Conservation (phyloP, 345 rosid species). For the Eucalyptus coolabah region DNA sequence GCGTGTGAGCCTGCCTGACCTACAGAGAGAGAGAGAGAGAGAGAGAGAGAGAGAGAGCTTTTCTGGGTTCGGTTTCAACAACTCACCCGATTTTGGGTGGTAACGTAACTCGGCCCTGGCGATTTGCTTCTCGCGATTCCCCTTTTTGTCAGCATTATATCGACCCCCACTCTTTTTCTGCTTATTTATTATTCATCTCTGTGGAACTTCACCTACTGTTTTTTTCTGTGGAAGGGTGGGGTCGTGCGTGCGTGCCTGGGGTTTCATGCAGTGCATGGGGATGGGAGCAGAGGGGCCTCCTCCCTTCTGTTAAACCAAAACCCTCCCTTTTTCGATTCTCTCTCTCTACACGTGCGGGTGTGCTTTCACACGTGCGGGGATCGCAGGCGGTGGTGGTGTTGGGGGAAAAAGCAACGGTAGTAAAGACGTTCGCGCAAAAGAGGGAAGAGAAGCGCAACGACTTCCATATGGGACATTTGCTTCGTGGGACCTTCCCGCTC, state of each 20-base stretch:
- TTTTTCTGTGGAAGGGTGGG: not conserved
- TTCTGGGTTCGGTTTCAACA: not conserved
- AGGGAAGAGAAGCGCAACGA: not conserved
- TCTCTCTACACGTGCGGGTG: not conserved
- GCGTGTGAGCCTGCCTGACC: not conserved
- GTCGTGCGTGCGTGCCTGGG: not conserved
- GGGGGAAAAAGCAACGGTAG: not conserved
- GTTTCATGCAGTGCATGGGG: not conserved
- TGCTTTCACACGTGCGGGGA: not conserved
- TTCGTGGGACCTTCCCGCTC: not conserved
- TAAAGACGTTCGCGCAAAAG: not conserved
- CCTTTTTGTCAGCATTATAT: not conserved
- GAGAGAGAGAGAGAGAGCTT: not conserved
- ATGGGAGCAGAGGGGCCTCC: not conserved
- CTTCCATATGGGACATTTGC: not conserved
- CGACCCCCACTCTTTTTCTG: not conserved
- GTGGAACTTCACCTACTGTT: not conserved
- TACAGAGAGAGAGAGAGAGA: not conserved
- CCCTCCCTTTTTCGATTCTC: not conserved
- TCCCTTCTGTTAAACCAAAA: not conserved
- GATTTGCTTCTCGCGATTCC: not conserved
- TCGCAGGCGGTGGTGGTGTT: not conserved
- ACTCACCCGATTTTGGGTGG: not conserved
- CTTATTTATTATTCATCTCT: not conserved
- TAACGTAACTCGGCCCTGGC: not conserved